Percentiles rank a stretch among this genome's conserved stretches.
phyloP scores from a whole-genome alignment of 805 yeast genomes.

The Yarrowia divulgata region DNA sequence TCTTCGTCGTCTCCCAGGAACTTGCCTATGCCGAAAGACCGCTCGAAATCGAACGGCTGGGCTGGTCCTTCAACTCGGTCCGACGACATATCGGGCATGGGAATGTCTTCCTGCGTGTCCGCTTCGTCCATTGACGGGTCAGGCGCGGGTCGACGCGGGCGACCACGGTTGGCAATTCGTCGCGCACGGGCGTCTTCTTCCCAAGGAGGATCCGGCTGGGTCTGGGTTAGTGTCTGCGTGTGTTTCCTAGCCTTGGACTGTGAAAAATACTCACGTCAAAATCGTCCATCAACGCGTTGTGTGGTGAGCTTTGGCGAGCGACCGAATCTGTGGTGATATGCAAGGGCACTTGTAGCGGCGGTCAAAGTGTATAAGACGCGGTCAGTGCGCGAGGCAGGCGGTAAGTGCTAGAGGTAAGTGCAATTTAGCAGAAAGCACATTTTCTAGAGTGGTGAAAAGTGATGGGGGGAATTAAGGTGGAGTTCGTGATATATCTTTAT shows the following conservation, averaged over 20 bases:
- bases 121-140: slow-evolving; percentile 20
- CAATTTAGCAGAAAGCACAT: neutral
- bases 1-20: slow-evolving; percentile 8
- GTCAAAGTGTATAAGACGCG: slow-evolving; percentile 1
- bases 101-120: slow-evolving; percentile 32
- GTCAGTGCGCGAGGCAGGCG: neutral
- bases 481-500: neutral
- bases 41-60: slow-evolving; percentile 28
- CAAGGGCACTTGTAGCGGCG: neutral
- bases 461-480: neutral
- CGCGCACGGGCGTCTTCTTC: slow-evolving; percentile 9
- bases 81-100: slow-evolving; percentile 11
- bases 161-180: slow-evolving; percentile 9
- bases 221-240: slow-evolving; percentile 19
- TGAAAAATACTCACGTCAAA: slow-evolving; percentile 21
- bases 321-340: slow-evolving; percentile 1
- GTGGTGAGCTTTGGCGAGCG: neutral
- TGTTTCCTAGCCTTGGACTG: neutral
- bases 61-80: slow-evolving; percentile 9
- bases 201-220: slow-evolving; percentile 35
- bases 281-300: slow-evolving; percentile 15
- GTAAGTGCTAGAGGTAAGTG: neutral
- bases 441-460: neutral
- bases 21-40: slow-evolving; percentile 9
- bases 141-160: neutral